phyloP scores from a whole-genome alignment of 192 early-diverging fungal species.

The Diversispora epigaea region DNA sequence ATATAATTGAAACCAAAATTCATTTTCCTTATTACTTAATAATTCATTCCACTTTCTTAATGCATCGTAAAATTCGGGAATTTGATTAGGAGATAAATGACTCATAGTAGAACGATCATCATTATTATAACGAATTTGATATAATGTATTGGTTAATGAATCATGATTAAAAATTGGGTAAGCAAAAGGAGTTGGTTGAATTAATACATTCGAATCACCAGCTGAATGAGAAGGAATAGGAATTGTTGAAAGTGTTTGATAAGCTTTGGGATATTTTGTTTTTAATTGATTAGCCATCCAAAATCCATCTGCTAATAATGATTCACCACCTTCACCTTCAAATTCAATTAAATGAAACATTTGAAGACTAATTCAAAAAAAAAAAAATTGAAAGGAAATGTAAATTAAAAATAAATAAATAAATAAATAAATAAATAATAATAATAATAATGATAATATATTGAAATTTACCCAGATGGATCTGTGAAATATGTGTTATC shows the following conservation, averaged over 20 bases:
- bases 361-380: constrained; percentile 59
- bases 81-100: constrained; percentile 42
- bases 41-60: constrained; percentile 66
- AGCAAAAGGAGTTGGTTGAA: constrained; percentile 58
- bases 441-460: neutral
- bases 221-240: constrained; percentile 70
- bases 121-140: constrained; percentile 81
- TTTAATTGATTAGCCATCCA: constrained; percentile 64
- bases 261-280: constrained; percentile 53
- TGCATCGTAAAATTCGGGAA: constrained; percentile 69
- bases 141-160: constrained; percentile 49
- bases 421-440: too few relatives aligned
- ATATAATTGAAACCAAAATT: constrained; percentile 64
- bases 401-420: too few relatives aligned
- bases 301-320: constrained; percentile 80
- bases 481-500: constrained; percentile 90
- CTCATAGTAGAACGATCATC: constrained; percentile 72
- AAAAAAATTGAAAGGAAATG: too few relatives aligned
- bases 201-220: constrained; percentile 65
- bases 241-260: constrained; percentile 59
- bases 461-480: constrained; percentile 60
- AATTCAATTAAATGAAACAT: constrained; percentile 78
- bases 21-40: constrained; percentile 53
- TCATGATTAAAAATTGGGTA: constrained; percentile 70
- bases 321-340: constrained; percentile 68